These are phyloP conservation scores for Vitis hybrid DNA, from an alignment of 177 flowering plant genomes.

Conservation along the genomic window DNA sequence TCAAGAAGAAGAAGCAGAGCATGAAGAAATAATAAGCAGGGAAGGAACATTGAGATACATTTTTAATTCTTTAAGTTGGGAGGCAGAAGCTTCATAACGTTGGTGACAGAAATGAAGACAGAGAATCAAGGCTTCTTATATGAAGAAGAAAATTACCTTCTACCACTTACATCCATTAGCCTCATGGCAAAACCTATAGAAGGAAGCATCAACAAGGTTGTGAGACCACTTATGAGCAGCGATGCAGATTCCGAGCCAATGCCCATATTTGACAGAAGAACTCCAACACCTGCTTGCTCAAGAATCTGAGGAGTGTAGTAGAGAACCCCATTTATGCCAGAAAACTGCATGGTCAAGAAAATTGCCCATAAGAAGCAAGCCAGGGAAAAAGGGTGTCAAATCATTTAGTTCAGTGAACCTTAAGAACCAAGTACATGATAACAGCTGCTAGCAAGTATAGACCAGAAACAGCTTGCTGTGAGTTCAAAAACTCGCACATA, in stretches of 20 bases:
- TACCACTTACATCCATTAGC: constrained; percentile 41
- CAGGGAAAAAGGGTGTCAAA: not conserved
- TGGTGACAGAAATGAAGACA: no score
- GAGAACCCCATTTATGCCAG: constrained; percentile 48
- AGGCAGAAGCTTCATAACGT: no score
- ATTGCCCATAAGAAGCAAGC: not conserved
- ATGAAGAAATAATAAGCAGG: no score
- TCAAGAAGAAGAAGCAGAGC: no score
- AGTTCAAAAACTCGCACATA: no score
- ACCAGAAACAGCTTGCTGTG: no score
- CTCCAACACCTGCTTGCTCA: constrained; percentile 43
- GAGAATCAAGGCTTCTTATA: not conserved
- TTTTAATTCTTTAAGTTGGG: no score
- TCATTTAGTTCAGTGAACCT: not conserved
- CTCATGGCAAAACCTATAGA: constrained; percentile 36
- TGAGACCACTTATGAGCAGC: constrained; percentile 37
- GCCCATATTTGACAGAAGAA: constrained; percentile 38
- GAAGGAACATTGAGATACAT: no score
- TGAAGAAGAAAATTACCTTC: constrained; percentile 26
- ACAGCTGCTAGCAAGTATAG: no score
- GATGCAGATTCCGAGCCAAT: constrained; percentile 40
- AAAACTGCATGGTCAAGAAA: constrained; percentile 29
- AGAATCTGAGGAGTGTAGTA: constrained; percentile 51
- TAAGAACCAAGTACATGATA: no score
- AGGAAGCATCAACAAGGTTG: constrained; percentile 44